Percentiles rank a stretch among this genome's conserved stretches.
Conservation (phyloP, 1,284 basidiomycete species). For the Naganishia albida region DNA sequence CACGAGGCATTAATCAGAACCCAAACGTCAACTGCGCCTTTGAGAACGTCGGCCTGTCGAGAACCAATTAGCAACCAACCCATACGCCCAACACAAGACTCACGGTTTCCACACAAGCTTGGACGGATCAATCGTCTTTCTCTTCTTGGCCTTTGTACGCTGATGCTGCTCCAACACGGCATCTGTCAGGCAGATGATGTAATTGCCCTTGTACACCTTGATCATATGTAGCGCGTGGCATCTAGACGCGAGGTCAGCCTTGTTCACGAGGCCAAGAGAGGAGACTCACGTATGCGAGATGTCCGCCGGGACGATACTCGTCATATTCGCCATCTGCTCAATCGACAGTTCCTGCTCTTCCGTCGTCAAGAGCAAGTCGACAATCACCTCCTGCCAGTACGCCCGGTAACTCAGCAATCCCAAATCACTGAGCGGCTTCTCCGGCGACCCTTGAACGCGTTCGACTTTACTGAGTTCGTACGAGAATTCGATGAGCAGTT, state of each 20-base stretch:
- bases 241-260: constrained; percentile 55
- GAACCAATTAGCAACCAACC: constrained; percentile 6
- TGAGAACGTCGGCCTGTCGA: constrained; percentile 69
- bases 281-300: constrained; percentile 91
- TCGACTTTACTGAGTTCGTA: constrained; percentile 98
- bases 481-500: constrained; percentile 94
- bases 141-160: constrained; percentile 76
- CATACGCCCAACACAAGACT: constrained; percentile 29
- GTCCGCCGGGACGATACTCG: constrained; percentile 93
- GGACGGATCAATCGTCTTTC: constrained; percentile 76
- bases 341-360: constrained; percentile 74
- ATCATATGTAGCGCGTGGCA: constrained; percentile 93
- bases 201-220: constrained; percentile 93
- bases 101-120: constrained; percentile 82
- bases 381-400: constrained; percentile 97
- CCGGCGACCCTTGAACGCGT: constrained; percentile 90
- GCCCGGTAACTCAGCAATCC: constrained; percentile 91
- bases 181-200: constrained; percentile 90
- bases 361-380: constrained; percentile 79
- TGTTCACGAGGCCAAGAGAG: not conserved
- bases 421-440: constrained; percentile 95
- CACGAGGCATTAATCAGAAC: constrained; percentile 58
- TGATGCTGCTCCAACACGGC: constrained; percentile 87
- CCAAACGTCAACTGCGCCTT: constrained; percentile 86
- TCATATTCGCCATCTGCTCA: constrained; percentile 96